Conservation (phyloP, 2,329 filamentous ascomycete species). For the Diaporthe ilicicola region DNA sequence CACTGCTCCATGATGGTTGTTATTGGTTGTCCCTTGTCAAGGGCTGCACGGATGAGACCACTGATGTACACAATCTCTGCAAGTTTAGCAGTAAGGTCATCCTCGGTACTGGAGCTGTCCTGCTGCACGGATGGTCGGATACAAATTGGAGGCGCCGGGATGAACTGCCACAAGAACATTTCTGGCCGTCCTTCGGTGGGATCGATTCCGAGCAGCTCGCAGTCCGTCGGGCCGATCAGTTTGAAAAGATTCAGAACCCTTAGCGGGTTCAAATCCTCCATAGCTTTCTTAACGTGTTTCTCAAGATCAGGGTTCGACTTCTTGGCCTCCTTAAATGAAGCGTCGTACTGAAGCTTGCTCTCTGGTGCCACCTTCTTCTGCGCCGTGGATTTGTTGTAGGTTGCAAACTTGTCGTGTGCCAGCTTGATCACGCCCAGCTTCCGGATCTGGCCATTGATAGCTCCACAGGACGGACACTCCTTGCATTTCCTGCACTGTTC, state of each 20-base stretch:
- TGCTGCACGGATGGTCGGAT: conserved; percentile 94
- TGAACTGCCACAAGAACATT: conserved; percentile 97
- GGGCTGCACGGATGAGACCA: conserved; percentile 81
- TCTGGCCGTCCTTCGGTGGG: conserved; percentile 88
- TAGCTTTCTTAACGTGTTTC: conserved; percentile 88
- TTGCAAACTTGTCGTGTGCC: conserved; percentile 89
- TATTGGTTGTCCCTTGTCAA: conserved; percentile 84
- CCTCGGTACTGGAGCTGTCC: conserved; percentile 92
- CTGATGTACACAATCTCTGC: conserved; percentile 95
- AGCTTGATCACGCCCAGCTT: conserved; percentile 94
- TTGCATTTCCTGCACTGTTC: conserved; percentile 90
- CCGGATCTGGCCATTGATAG: conserved; percentile 89
- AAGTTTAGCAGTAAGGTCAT: conserved; percentile 96
- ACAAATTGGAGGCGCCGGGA: conserved; percentile 92
- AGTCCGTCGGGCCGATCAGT: conserved; percentile 83
- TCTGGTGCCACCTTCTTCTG: conserved; percentile 83
- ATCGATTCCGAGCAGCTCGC: conserved; percentile 89
- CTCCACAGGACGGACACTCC: conserved; percentile 80
- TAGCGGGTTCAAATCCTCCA: conserved; percentile 93
- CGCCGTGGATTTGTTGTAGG: conserved; percentile 88
- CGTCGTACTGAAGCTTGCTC: conserved; percentile 85
- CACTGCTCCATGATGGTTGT: conserved; percentile 96
- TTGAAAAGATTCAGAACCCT: conserved; percentile 92
- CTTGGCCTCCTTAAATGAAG: conserved; percentile 83
- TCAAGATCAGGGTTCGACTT: conserved; percentile 84